Conservation (phyloP, 2,329 filamentous ascomycete species). For the Phialophora expanda region DNA sequence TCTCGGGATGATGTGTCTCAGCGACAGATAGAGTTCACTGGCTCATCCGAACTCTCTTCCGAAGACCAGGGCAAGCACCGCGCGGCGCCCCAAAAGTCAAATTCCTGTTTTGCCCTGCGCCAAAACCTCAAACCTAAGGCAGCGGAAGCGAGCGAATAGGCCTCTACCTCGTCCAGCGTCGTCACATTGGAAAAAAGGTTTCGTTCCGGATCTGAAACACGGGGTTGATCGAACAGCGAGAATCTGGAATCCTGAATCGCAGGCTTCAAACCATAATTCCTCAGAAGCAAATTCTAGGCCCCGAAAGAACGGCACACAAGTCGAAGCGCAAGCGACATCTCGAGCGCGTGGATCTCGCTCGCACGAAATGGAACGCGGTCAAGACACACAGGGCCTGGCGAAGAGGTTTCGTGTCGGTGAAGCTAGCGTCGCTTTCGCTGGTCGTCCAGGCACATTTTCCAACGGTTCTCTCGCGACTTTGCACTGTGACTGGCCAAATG, state of each 20-base stretch:
- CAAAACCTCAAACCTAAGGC: conserved; percentile 1
- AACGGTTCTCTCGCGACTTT: not conserved
- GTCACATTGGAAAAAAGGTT: not conserved
- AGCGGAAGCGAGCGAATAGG: not conserved
- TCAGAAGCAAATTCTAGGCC: not conserved
- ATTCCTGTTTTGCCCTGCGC: not conserved
- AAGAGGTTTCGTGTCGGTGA: conserved; percentile 1
- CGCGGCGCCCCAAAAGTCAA: not conserved
- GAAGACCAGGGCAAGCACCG: conserved; percentile 3
- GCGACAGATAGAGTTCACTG: conserved; percentile 3
- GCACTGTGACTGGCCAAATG: not conserved
- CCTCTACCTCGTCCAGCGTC: not conserved
- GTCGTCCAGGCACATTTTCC: not conserved
- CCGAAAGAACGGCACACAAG: too few relatives aligned
- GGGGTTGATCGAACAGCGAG: conserved; percentile 1
- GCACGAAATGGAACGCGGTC: not conserved
- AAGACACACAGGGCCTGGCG: not conserved
- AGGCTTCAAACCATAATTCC: not conserved
- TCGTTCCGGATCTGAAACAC: conserved; percentile 13
- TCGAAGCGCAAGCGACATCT: not conserved
- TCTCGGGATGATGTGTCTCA: conserved; percentile 1
- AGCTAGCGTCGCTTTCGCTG: not conserved
- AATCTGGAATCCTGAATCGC: conserved; percentile 3
- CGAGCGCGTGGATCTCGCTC: not conserved
- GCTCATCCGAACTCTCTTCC: conserved; percentile 8